Evolutionary conservation across 805 yeast species (phyloP).

Genomic region (Nakazawaea holstii): DNA sequence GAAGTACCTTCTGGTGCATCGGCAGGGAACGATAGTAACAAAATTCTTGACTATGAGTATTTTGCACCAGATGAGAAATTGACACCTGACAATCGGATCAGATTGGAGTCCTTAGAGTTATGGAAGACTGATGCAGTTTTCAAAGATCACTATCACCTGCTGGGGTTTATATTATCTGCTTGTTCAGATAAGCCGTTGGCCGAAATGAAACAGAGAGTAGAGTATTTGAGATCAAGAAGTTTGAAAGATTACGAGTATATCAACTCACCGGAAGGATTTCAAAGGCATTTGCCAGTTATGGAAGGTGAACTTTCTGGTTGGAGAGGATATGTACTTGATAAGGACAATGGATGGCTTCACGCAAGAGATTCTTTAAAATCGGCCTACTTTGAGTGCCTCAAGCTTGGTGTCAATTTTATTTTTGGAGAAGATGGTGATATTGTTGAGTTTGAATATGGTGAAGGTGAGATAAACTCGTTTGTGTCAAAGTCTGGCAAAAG

Average conservation of each 20-base stretch:
- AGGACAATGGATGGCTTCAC: conserved; percentile 25
- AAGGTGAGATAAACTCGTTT: not conserved
- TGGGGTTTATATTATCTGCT: conserved; percentile 20
- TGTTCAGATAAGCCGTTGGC: conserved; percentile 11
- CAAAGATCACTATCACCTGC: conserved; percentile 22
- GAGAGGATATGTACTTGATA: conserved; percentile 12
- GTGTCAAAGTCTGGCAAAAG: conserved; percentile 3
- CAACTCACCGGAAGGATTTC: conserved; percentile 9
- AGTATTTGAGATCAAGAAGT: not conserved
- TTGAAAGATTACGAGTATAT: conserved; percentile 10
- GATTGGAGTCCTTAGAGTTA: conserved; percentile 23
- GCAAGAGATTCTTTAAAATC: conserved; percentile 22
- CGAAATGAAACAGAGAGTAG: conserved; percentile 8
- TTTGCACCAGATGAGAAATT: conserved; percentile 12
- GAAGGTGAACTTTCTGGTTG: conserved; percentile 10
- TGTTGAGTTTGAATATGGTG: not conserved
- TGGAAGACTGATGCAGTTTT: conserved; percentile 25
- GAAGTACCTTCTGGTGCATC: conserved; percentile 27
- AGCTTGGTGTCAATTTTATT: conserved; percentile 26
- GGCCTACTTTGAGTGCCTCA: conserved; percentile 17
- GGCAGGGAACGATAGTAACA: conserved; percentile 34
- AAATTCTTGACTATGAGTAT: conserved; percentile 21
- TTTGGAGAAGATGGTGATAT: conserved; percentile 11
- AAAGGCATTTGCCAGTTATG: conserved; percentile 11
- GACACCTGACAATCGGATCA: conserved; percentile 12